Percentiles rank a stretch among this genome's conserved stretches.
phyloP scores from a whole-genome alignment of 805 yeast species.

The Candida tibetensis region DNA sequence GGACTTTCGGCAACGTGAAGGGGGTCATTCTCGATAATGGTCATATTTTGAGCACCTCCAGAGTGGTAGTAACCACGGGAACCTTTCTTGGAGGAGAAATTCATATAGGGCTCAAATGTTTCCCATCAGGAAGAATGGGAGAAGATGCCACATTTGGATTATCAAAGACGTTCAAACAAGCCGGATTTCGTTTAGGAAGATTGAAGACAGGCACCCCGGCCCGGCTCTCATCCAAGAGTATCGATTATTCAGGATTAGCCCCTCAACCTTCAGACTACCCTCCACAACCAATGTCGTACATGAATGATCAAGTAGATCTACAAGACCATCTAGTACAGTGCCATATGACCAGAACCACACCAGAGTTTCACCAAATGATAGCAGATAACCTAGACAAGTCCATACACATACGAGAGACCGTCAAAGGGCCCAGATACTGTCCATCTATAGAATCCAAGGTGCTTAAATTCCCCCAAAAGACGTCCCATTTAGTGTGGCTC shows the following conservation, averaged over 20 bases:
- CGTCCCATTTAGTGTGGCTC: constrained; percentile 82
- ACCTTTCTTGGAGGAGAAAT: constrained; percentile 94
- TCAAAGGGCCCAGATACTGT: constrained; percentile 95
- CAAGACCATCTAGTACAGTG: constrained; percentile 60
- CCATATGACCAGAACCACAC: constrained; percentile 76
- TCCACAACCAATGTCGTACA: constrained; percentile 85
- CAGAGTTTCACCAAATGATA: constrained; percentile 67
- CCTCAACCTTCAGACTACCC: constrained; percentile 78
- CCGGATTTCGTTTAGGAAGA: constrained; percentile 83
- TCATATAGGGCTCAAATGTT: constrained; percentile 76
- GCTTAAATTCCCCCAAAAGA: constrained; percentile 72
- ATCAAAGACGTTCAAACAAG: constrained; percentile 68
- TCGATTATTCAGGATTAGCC: constrained; percentile 61
- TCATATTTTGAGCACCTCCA: constrained; percentile 51
- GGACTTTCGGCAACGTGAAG: constrained; percentile 45
- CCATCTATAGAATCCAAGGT: constrained; percentile 94
- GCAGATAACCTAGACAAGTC: constrained; percentile 72
- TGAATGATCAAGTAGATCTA: constrained; percentile 68
- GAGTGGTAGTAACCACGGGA: constrained; percentile 90
- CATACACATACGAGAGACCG: constrained; percentile 88
- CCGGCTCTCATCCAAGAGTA: constrained; percentile 67
- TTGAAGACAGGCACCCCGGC: constrained; percentile 98
- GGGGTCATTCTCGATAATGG: constrained; percentile 81
- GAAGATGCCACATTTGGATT: constrained; percentile 90
- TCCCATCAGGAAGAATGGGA: constrained; percentile 92